A percentile compares a stretch with the other conserved stretches of the same genome.
These are phyloP conservation scores for Serendipita sp. DNA, from an alignment of 768 basidiomycete species.

Conservation along the genomic window DNA sequence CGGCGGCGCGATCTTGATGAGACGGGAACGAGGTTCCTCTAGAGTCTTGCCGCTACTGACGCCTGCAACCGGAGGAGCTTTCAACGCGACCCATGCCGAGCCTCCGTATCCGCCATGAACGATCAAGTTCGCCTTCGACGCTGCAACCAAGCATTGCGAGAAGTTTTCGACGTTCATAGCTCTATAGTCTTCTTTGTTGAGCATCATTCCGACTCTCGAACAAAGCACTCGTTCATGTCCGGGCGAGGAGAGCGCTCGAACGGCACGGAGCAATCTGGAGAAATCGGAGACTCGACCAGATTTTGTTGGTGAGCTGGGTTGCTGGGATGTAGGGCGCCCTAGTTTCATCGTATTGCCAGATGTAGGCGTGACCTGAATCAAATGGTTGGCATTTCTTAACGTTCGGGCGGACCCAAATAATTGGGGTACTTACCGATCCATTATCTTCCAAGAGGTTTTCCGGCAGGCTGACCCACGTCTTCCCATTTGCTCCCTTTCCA, in stretches of 20 bases:
- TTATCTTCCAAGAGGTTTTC: neutral
- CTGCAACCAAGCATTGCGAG: neutral
- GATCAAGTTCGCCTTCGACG: neutral
- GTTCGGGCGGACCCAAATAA: neutral
- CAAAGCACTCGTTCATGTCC: constrained; percentile 2
- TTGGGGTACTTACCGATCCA: neutral
- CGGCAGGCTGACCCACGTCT: neutral
- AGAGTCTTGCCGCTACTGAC: neutral
- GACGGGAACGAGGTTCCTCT: neutral
- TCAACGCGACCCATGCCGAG: constrained; percentile 2
- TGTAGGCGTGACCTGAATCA: neutral
- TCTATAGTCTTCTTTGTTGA: constrained; percentile 6
- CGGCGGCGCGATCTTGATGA: neutral
- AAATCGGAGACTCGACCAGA: neutral
- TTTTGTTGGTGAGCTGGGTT: neutral
- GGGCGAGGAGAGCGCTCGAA: neutral
- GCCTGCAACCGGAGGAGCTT: neutral
- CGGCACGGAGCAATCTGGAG: neutral
- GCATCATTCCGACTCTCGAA: constrained; percentile 2
- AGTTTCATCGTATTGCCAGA: neutral
- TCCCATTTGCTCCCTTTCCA: neutral
- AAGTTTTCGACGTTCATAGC: constrained; percentile 4
- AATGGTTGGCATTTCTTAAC: neutral
- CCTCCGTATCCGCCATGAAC: neutral
- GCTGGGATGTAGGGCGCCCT: neutral